Evolutionary conservation across 192 early-diverging fungal species (phyloP).

Genomic region (Mortierella antarctica): DNA sequence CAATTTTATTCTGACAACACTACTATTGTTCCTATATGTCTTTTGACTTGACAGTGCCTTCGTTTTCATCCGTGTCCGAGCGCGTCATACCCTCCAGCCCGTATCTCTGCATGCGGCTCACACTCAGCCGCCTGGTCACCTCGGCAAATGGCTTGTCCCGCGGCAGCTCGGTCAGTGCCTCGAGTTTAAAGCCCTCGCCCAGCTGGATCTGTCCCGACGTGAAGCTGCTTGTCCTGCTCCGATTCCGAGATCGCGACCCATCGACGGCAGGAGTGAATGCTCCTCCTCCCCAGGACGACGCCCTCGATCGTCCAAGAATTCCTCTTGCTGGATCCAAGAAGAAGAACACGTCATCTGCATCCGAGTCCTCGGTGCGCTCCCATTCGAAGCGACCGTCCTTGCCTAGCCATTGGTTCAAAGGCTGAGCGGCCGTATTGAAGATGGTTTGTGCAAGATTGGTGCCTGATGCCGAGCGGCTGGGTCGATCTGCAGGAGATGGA

Average conservation of each 20-base stretch:
- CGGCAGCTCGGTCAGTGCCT: conserved; percentile 61
- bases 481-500: conserved; percentile 36
- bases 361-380: conserved; percentile 60
- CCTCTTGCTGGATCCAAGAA: conserved; percentile 62
- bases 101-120: conserved; percentile 32
- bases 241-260: conserved; percentile 49
- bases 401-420: conserved; percentile 60
- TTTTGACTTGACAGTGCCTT: conserved; percentile 28
- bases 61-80: conserved; percentile 38
- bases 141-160: conserved; percentile 53
- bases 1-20: too few relatives aligned
- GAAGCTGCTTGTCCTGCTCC: conserved; percentile 60
- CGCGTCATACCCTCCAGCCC: conserved; percentile 25
- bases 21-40: too few relatives aligned
- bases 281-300: conserved; percentile 51
- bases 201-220: conserved; percentile 44
- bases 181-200: conserved; percentile 60
- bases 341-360: conserved; percentile 64
- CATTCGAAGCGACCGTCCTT: conserved; percentile 69
- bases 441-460: conserved; percentile 26
- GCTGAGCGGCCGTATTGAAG: conserved; percentile 48
- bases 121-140: conserved; percentile 31
- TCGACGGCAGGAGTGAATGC: conserved; percentile 52
- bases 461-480: conserved; percentile 46
- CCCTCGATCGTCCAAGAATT: conserved; percentile 55